These are phyloP conservation scores for Rhodotorula toruloides DNA, from an alignment of 768 basidiomycete genomes.

Conservation along the genomic window DNA sequence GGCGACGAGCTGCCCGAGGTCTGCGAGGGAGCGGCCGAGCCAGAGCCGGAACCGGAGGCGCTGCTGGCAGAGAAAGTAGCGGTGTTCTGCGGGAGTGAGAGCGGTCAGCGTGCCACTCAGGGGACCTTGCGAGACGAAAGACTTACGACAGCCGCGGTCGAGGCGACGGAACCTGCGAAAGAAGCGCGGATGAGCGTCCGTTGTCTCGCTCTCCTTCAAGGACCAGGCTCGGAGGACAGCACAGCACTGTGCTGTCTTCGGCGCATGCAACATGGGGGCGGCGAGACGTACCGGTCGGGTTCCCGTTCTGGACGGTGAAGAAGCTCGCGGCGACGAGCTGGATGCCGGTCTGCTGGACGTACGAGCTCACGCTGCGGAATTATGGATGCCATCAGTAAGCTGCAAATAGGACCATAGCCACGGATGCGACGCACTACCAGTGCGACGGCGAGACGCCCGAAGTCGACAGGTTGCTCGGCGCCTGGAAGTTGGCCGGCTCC, in stretches of 20 bases:
- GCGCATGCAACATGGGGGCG: background rate
- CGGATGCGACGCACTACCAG: conserved; percentile 19
- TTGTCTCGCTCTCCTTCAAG: background rate
- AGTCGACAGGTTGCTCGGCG: conserved; percentile 35
- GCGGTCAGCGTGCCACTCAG: background rate
- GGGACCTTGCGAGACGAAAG: background rate
- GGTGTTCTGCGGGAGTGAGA: conserved; percentile 22
- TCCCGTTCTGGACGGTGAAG: conserved; percentile 34
- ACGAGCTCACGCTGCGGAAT: conserved; percentile 10
- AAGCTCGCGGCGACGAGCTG: conserved; percentile 34
- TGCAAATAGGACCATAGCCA: background rate
- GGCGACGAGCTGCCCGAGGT: background rate
- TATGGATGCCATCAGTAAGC: too few species aligned
- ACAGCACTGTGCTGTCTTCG: background rate
- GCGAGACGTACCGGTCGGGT: conserved; percentile 15
- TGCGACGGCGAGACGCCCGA: conserved; percentile 15
- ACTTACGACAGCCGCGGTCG: conserved; percentile 29
- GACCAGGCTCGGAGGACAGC: background rate
- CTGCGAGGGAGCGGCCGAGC: background rate
- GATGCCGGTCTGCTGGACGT: conserved; percentile 28
- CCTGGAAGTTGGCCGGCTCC: conserved; percentile 34
- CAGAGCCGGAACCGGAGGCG: conserved; percentile 12
- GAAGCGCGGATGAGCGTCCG: background rate
- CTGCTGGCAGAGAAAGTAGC: conserved; percentile 22
- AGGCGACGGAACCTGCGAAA: conserved; percentile 18